Base-by-base conservation (phyloP, 345 rosid species). In the Syzygium oleosum region DNA sequence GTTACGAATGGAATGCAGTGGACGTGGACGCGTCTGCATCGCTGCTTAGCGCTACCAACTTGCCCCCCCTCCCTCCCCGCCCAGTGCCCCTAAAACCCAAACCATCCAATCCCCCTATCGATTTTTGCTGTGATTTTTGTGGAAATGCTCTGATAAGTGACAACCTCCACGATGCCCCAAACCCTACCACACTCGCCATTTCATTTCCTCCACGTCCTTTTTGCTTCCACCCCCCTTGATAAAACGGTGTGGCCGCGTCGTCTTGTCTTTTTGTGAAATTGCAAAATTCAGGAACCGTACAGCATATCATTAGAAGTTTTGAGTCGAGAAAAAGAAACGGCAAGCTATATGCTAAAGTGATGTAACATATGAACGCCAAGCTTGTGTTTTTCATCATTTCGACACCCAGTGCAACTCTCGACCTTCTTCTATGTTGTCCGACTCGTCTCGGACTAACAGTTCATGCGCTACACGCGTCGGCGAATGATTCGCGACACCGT, bases 401-500 rank as follows among this genome's bases (percentile, higher is more conserved):
- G 80, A 34, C 49, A 17, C 38, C 49, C 19, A 31, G 16, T 65
- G 78, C 78, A 8, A 65, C 2, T 17, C 78, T 31, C 4, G 22
- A 0, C 43, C 79, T 65, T 16, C 6, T 68, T 16, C 12, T 68
- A 7, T 31, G 4, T 17, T 17, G 15, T 63, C 22, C 34, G 3
- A 27, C 12, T 59, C 17, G 0, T 59, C 31, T 1, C 8, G 3
- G 21, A 14, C 77, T 9, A 15, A 15, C 7, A 68, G 41, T 68
- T 31, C 79, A 31, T 2, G 23, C 38, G 12, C 3, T 1, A 3
- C 79, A 2, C 1, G 1, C 23, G 21, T 9, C 23, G 2, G 5
- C 19, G 23, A 31, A 31, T 68, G 12, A 68, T 68, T 68, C 43
- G 6, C 46, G 41, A 1, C 8, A 12, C 2, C 2, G 4, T 9